Percentiles rank a stretch among this genome's conserved stretches.
Evolutionary conservation across 306 rosid species (phyloP).

Genomic region (Astragalus membranaceus): DNA sequence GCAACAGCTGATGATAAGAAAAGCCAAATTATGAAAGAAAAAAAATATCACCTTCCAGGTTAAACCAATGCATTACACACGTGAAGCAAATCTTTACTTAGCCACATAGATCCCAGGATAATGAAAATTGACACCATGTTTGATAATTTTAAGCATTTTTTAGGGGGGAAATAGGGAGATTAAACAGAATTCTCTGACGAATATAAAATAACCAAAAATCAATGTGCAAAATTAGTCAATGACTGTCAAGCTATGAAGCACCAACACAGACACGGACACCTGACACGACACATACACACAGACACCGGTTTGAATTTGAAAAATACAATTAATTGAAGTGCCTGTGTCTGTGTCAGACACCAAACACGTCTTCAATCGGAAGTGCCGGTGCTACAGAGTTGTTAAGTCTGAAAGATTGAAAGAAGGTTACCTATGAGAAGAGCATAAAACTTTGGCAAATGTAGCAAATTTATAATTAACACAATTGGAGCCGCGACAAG

Average conservation of each 20-base stretch:
- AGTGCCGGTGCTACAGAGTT: too few relatives aligned
- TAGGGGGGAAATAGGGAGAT: background rate
- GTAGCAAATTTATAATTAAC: slow-evolving; percentile 46
- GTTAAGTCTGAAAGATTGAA: too few relatives aligned
- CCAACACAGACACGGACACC: too few relatives aligned
- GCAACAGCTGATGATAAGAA: background rate
- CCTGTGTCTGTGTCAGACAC: too few relatives aligned
- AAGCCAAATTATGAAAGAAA: background rate
- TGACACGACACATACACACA: too few relatives aligned
- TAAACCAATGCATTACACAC: background rate
- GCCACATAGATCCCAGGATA: background rate
- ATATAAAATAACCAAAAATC: background rate
- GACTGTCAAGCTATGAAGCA: too few relatives aligned
- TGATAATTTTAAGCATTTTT: background rate
- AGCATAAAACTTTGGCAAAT: slow-evolving; percentile 64
- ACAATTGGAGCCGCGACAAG: slow-evolving; percentile 55
- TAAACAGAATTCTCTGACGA: background rate
- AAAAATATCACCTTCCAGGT: background rate
- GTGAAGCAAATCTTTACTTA: background rate
- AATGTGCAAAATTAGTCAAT: background rate
- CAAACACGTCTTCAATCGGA: too few relatives aligned
- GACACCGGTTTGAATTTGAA: too few relatives aligned
- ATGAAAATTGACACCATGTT: background rate
- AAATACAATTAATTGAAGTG: too few relatives aligned
- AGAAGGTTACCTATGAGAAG: slow-evolving; percentile 63